These are phyloP conservation scores for Colletotrichum siamense DNA, from an alignment of 2,329 filamentous ascomycete genomes.

Conservation along the genomic window DNA sequence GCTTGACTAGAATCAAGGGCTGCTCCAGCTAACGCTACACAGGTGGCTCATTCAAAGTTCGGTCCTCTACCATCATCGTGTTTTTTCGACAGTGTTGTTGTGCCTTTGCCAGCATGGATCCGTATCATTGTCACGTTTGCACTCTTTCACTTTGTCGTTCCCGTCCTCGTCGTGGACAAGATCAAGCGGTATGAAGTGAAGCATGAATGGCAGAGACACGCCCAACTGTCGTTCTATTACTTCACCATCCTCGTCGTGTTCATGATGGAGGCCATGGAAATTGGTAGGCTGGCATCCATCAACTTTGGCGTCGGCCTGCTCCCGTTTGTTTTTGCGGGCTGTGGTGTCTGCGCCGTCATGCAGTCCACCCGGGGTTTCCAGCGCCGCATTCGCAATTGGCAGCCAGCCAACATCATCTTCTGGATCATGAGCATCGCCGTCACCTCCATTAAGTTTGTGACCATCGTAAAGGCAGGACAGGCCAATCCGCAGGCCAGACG, in stretches of 20 bases:
- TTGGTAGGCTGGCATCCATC: conserved; percentile 23
- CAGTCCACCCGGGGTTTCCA: conserved; percentile 24
- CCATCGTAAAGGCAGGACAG: conserved; percentile 12
- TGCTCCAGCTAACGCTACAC: not conserved
- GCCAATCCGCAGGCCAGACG: conserved; percentile 6
- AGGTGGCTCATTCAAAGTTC: conserved; percentile 12
- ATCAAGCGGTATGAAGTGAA: conserved; percentile 4
- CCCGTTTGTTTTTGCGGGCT: conserved; percentile 27
- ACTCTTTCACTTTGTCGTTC: conserved; percentile 21
- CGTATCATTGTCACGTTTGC: conserved; percentile 24
- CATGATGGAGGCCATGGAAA: conserved; percentile 29
- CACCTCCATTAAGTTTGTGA: conserved; percentile 26
- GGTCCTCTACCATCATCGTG: conserved; percentile 29
- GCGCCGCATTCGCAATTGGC: conserved; percentile 21
- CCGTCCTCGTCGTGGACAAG: conserved; percentile 13
- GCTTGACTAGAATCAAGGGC: not conserved
- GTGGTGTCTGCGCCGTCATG: conserved; percentile 18
- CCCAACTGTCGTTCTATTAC: conserved; percentile 26
- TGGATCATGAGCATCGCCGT: conserved; percentile 26
- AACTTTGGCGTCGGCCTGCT: conserved; percentile 25
- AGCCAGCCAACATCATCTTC: conserved; percentile 26
- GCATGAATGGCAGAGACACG: conserved; percentile 23
- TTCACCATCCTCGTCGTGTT: conserved; percentile 26
- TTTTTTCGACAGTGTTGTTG: conserved; percentile 30
- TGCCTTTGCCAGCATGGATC: conserved; percentile 29